Base-by-base conservation (phyloP, 176 grass and related monocot species). In the Coix lacrymajobi region DNA sequence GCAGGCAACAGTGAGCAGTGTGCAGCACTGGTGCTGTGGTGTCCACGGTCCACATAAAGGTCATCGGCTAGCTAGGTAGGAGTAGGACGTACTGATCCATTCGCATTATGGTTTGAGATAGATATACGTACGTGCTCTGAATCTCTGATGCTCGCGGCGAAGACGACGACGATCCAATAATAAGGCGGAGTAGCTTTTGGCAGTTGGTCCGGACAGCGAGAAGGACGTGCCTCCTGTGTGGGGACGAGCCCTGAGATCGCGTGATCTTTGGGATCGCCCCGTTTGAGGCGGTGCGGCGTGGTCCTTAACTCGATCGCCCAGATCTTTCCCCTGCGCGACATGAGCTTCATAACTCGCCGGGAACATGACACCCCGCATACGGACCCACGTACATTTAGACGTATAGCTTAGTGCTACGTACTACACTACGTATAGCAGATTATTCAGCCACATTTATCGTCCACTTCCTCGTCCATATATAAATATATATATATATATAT, bases 211-310 rank as follows among this genome's bases (percentile, higher is more conserved):
- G 64, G 85, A 11, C 64, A 32, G 77, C 72, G 71, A 33, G 31
- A 43, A 82, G 30, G 49, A 73, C 54, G 26, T 89, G 69, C 49
- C 62, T 62, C 62, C 39, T 19, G 4, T 58, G 83, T 89, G 73
- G 79, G 78, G 78, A 73, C 46, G 51, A 26, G 52, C 26, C 20
- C 76, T 43, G 76, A 80, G 65, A 61, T 74, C 32, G 86, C 57
- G 66, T 73, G 77, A 80, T 75, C 84, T 81, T 67, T 39, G 43
- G 56, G 69, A 81, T 81, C 77, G 16, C 77, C 77, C 46, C 68
- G 40, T 40, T 24, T 63, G 37, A 77, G 56, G 40, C 41, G n/a
- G 25, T 31, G 79, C 26, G 32, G 62, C 19, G 77, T 86, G 85
- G 85, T 81, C 77, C 83, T 71, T 62, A 4, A 15, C 20, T n/a